Evolutionary conservation across 2,329 filamentous ascomycete species (phyloP).

Genomic region (Colletotrichum liaoningense): DNA sequence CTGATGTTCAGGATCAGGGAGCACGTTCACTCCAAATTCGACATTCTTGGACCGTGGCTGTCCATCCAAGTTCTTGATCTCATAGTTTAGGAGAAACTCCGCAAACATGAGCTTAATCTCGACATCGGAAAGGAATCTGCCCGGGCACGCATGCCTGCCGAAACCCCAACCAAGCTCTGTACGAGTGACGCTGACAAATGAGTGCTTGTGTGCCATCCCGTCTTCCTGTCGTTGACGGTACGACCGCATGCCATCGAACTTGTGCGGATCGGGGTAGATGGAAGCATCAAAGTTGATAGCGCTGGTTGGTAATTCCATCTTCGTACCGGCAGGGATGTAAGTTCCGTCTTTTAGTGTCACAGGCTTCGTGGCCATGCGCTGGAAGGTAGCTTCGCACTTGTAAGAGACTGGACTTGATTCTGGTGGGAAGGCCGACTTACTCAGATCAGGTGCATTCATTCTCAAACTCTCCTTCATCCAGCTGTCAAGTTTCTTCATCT

Average conservation of each 20-base stretch:
- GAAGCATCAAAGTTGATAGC: constrained; percentile 50
- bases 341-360: constrained; percentile 52
- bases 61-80: constrained; percentile 19
- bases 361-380: constrained; percentile 60
- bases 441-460: constrained; percentile 41
- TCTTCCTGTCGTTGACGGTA: constrained; percentile 50
- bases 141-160: constrained; percentile 35
- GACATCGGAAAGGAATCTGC: constrained; percentile 22
- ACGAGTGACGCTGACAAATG: constrained; percentile 51
- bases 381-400: too few species aligned
- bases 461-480: constrained; percentile 52
- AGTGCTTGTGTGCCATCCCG: constrained; percentile 41
- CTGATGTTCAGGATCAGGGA: constrained; percentile 2
- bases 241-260: constrained; percentile 60
- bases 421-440: constrained; percentile 48
- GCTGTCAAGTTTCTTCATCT: constrained; percentile 53
- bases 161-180: constrained; percentile 28
- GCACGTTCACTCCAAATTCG: background rate
- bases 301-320: constrained; percentile 52
- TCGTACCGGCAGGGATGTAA: constrained; percentile 50
- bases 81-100: constrained; percentile 27
- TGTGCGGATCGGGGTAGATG: constrained; percentile 50
- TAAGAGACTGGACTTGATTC: too few species aligned
- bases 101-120: constrained; percentile 36
- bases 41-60: constrained; percentile 19